Percentiles rank a stretch among this genome's conserved stretches.
These are phyloP conservation scores for Amaranthus tricolor DNA, from an alignment of 179 eudicot genomes.

Conservation along the genomic window DNA sequence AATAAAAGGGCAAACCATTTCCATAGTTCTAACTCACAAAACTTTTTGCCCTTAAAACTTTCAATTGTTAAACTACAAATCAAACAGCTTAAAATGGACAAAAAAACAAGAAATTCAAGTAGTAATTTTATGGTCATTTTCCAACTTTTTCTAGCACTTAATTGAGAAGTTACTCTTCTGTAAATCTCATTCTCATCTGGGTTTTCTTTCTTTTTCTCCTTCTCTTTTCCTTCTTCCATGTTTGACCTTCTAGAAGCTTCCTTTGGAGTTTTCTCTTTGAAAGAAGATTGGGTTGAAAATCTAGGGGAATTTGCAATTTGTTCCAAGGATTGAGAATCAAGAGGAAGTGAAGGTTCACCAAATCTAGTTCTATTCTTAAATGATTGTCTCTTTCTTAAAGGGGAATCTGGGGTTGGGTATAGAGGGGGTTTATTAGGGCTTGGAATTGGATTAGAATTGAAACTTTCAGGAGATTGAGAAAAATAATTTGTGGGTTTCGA, in stretches of 20 bases:
- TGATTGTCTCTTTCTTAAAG: conserved; percentile 19
- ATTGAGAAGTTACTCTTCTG: conserved; percentile 33
- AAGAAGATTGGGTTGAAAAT: conserved; percentile 7
- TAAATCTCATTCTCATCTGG: conserved; percentile 45
- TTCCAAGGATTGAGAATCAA: conserved; percentile 30
- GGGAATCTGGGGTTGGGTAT: conserved; percentile 19
- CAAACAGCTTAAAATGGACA: conserved; percentile 27
- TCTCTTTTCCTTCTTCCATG: conserved; percentile 10
- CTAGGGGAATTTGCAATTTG: conserved; percentile 16
- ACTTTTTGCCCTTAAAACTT: conserved; percentile 8
- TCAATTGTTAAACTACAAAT: conserved; percentile 25
- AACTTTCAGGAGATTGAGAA: conserved; percentile 24
- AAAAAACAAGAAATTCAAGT: conserved; percentile 27
- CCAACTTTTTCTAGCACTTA: conserved; percentile 29
- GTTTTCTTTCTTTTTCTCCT: conserved; percentile 14
- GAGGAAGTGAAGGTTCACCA: conserved; percentile 35
- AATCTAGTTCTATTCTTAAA: conserved; percentile 29
- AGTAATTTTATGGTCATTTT: conserved; percentile 27
- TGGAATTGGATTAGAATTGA: conserved; percentile 16
- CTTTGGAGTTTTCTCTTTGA: not conserved
- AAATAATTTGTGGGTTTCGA: conserved; percentile 1
- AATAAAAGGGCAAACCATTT: conserved; percentile 42
- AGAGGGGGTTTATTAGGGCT: conserved; percentile 22
- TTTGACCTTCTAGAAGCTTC: conserved; percentile 4
- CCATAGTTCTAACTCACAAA: conserved; percentile 33